Evolutionary conservation across 805 yeast genomes (phyloP).

Genomic region (Candida xyloterini): DNA sequence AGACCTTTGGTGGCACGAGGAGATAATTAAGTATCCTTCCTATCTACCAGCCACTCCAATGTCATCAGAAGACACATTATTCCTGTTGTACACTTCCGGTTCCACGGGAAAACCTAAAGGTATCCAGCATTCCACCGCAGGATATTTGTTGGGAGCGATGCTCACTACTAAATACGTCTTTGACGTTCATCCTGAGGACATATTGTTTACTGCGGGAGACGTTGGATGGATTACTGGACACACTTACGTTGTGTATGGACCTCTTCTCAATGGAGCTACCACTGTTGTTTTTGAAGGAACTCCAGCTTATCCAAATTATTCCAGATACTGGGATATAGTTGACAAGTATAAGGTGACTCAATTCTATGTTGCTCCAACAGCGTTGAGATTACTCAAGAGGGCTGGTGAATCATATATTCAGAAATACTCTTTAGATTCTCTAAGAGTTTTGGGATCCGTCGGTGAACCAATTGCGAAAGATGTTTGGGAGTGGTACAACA

Average conservation of each 20-base stretch:
- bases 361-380: conserved; percentile 84
- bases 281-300: conserved; percentile 84
- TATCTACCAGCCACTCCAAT: conserved; percentile 75
- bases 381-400: conserved; percentile 69
- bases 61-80: conserved; percentile 76
- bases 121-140: conserved; percentile 78
- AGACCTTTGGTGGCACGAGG: conserved; percentile 78
- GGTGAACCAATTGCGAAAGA: conserved; percentile 88
- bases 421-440: conserved; percentile 57
- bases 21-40: conserved; percentile 59
- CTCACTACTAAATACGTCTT: conserved; percentile 72
- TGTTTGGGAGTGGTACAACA: conserved; percentile 84
- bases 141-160: conserved; percentile 71
- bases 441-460: conserved; percentile 75
- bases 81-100: conserved; percentile 80
- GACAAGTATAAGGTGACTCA: conserved; percentile 70
- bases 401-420: conserved; percentile 65
- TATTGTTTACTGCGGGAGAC: conserved; percentile 83
- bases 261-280: conserved; percentile 71
- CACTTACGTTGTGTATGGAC: conserved; percentile 80
- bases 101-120: conserved; percentile 91
- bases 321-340: conserved; percentile 78
- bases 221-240: conserved; percentile 93
- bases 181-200: conserved; percentile 72
- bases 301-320: conserved; percentile 78